Evolutionary conservation across 2,329 filamentous ascomycete species (phyloP).

Genomic region (Monilinia vaccinii-corymbosi): DNA sequence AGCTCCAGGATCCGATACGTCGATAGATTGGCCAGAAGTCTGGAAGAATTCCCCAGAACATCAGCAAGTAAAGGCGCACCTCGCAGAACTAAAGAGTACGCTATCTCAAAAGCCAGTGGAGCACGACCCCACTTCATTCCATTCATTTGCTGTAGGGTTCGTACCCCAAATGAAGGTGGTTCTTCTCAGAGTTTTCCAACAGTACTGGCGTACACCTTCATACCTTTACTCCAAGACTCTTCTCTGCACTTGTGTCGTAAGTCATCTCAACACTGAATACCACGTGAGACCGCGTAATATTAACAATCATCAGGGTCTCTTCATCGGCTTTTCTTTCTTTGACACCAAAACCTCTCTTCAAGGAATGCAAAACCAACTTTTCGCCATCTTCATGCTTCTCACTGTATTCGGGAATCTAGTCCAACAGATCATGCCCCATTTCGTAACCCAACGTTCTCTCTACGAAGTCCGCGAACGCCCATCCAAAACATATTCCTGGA

Average conservation of each 20-base stretch:
- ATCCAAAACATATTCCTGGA: conserved; percentile 69
- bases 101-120: conserved; percentile 28
- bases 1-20: conserved; percentile 51
- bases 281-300: background rate
- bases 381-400: conserved; percentile 68
- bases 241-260: conserved; percentile 20
- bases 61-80: conserved; percentile 33
- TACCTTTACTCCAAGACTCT: conserved; percentile 37
- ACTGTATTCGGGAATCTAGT: conserved; percentile 67
- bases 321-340: conserved; percentile 67
- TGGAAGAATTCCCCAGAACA: conserved; percentile 48
- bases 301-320: conserved; percentile 35
- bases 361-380: conserved; percentile 63
- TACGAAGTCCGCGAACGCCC: conserved; percentile 66
- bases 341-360: conserved; percentile 47
- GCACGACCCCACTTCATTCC: conserved; percentile 25
- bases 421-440: conserved; percentile 69
- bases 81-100: conserved; percentile 42
- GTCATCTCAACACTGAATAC: background rate
- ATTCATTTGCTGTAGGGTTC: conserved; percentile 56
- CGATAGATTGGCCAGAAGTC: conserved; percentile 53
- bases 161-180: conserved; percentile 45
- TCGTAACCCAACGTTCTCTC: conserved; percentile 41
- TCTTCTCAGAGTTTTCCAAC: conserved; percentile 49
- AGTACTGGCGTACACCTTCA: conserved; percentile 58